Percentiles rank a stretch among this genome's conserved stretches.
Evolutionary conservation across 148 eudicot species (phyloP).

Genomic region (Pouteria glomerata): DNA sequence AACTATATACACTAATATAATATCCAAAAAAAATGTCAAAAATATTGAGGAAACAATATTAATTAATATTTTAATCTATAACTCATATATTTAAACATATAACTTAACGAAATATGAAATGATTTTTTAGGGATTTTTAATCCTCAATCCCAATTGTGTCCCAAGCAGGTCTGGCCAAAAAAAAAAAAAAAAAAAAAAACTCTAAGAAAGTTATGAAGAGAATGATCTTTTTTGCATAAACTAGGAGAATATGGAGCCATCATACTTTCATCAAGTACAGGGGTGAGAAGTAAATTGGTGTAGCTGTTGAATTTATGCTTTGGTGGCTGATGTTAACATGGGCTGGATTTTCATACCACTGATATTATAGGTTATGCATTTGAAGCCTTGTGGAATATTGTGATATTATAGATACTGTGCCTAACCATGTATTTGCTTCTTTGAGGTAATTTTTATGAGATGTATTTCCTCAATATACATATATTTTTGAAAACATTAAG

Average conservation of each 20-base stretch:
- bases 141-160: too few species aligned
- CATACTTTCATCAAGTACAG: neutral
- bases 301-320: neutral
- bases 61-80: too few species aligned
- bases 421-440: neutral
- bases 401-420: neutral
- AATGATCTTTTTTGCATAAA: too few species aligned
- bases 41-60: too few species aligned
- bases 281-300: neutral
- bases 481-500: neutral
- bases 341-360: neutral
- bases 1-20: too few species aligned
- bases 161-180: too few species aligned
- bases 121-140: too few species aligned
- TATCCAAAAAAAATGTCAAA: too few species aligned
- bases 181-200: too few species aligned
- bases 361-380: neutral
- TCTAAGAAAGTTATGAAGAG: too few species aligned
- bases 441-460: conserved; percentile 5
- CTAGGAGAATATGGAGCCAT: neutral
- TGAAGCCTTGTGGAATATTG: neutral
- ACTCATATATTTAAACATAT: too few species aligned
- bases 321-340: conserved; percentile 4
- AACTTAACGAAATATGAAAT: too few species aligned
- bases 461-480: neutral